Evolutionary conservation across 1,139 yeast genomes (phyloP).

Genomic region (Protomyces arabidopsidicola): DNA sequence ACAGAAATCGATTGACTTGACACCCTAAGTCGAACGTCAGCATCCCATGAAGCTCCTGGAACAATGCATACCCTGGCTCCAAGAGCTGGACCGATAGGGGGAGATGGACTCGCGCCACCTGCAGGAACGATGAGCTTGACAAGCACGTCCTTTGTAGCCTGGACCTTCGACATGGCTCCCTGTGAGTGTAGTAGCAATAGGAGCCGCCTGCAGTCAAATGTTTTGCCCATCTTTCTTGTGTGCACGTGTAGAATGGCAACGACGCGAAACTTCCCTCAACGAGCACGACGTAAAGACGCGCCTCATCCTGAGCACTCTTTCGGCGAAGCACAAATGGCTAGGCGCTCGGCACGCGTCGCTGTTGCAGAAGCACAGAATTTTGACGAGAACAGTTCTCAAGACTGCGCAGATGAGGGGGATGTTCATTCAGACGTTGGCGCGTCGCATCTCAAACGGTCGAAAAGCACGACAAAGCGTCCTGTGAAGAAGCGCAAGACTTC

Average conservation of each 20-base stretch:
- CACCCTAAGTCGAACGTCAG: conserved; percentile 49
- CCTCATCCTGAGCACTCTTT: too few relatives aligned
- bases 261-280: too few relatives aligned
- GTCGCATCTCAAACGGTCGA: neutral
- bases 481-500: neutral
- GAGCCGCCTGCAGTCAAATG: too few relatives aligned
- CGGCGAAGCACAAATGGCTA: neutral
- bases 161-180: conserved; percentile 19
- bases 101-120: conserved; percentile 97
- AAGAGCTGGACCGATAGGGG: conserved; percentile 98
- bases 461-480: neutral
- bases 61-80: conserved; percentile 61
- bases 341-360: neutral
- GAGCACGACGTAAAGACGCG: too few relatives aligned
- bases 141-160: conserved; percentile 46
- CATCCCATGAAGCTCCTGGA: neutral
- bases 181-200: too few relatives aligned
- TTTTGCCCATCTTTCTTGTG: too few relatives aligned
- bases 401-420: too few relatives aligned
- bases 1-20: conserved; percentile 96
- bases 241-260: too few relatives aligned
- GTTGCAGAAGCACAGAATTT: too few relatives aligned
- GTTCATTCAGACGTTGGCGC: too few relatives aligned
- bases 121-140: conserved; percentile 95
- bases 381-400: too few relatives aligned